Base-by-base conservation (phyloP, 352 stramenopile genomes). In the Aphanomyces euteiches region DNA sequence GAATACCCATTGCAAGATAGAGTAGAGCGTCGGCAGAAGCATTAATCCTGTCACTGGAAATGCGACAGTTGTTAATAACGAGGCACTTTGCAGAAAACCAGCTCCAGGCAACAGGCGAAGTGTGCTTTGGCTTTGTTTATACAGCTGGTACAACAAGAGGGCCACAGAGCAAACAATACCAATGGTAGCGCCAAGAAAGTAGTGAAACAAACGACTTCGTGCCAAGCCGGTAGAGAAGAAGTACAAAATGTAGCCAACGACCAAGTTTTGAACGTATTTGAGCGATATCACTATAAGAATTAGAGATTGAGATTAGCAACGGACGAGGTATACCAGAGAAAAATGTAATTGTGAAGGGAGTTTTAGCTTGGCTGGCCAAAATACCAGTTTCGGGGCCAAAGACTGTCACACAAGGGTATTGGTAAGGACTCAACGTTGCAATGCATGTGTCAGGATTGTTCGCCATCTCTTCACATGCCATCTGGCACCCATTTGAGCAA, bases 371-470 rank as follows among this genome's bases (percentile, higher is more conserved):
- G 79, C 74, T 84, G 28, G 76, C 69, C 43, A 94, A 78, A 50
- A 90, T 88, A 3, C 82, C 79, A 67, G 89, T 79, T 19, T 69
- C 68, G 2, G 83, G 84, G 1, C 79, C 74, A 13, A 66, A 73
- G 4, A 92, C 78, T n/a, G 82, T 89, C 66, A 94, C 79, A 54
- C 84, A 94, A 19, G 86, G 86, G n/a, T 82, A 80, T 47, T 92
- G 78, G 65, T 90, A 92, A 64, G 86, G 86, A 66, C 86, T 94
- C 12, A 92, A 73, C 45, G 81, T 69, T 41, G 91, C 68, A 65
- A 90, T 80, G 69, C 83, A 90, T 12, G 59, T 41, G 37, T 73
- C 69, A 47, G 66, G 34, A 28, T 28, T 28, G 21, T n/a, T 39
- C 28, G 3, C 76, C 5, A 74, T 69, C 1, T 79, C 0, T 21